Percentiles rank a stretch among this genome's conserved stretches.
These are phyloP conservation scores for Manihot esculenta DNA, from an alignment of 441 rosid species.

Conservation along the genomic window DNA sequence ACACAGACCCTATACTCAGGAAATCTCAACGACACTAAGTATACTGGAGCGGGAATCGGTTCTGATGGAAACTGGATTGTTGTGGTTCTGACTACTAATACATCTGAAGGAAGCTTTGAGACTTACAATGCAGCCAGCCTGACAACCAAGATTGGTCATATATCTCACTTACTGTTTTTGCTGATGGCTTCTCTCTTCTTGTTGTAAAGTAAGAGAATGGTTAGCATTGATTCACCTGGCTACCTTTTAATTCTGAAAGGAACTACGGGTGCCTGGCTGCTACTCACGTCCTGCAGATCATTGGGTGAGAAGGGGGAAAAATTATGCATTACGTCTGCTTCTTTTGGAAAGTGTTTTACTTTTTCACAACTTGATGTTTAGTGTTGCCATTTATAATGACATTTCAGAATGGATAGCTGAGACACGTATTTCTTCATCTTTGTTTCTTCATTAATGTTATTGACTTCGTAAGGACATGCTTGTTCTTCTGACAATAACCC, in stretches of 20 bases:
- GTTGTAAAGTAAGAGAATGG: slow-evolving; percentile 24
- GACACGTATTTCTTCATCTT: neutral
- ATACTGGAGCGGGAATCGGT: slow-evolving; percentile 73
- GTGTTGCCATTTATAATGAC: neutral
- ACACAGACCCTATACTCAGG: slow-evolving; percentile 58
- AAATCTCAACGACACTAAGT: slow-evolving; percentile 63
- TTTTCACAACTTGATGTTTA: neutral
- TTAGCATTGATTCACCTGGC: neutral
- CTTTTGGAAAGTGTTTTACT: neutral
- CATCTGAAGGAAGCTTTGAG: slow-evolving; percentile 67
- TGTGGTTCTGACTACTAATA: slow-evolving; percentile 67
- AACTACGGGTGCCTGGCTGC: no score
- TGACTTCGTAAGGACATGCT: neutral
- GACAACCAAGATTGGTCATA: slow-evolving; percentile 25
- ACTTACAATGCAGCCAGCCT: slow-evolving; percentile 35
- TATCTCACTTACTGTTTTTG: slow-evolving; percentile 33
- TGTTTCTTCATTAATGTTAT: neutral
- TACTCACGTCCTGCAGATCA: slow-evolving; percentile 4
- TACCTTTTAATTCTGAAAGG: neutral
- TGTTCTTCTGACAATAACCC: neutral
- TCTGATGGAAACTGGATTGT: slow-evolving; percentile 84
- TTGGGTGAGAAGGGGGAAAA: slow-evolving; percentile 1
- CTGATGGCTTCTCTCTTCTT: slow-evolving; percentile 35
- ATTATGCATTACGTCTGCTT: neutral
- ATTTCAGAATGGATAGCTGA: neutral